phyloP scores from a whole-genome alignment of 2,329 filamentous ascomycete species.

The Claviceps sp. region DNA sequence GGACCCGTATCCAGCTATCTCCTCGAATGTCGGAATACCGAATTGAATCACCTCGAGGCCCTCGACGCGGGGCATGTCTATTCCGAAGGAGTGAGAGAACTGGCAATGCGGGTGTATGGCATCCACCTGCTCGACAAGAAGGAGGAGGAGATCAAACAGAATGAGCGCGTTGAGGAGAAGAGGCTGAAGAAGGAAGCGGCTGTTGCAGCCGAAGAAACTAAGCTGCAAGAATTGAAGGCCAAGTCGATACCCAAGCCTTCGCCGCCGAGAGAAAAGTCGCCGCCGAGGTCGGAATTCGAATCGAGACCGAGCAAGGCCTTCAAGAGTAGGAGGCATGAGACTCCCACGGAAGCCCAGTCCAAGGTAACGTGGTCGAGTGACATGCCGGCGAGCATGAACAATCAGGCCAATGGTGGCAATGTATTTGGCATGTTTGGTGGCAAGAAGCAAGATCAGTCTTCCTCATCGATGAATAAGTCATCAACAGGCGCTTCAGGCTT shows the following conservation, averaged over 20 bases:
- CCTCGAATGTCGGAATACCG: conserved; percentile 45
- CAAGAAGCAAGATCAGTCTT: neutral
- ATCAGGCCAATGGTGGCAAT: conserved; percentile 9
- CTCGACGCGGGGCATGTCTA: conserved; percentile 51
- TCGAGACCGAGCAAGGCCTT: neutral
- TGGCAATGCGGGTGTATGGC: conserved; percentile 34
- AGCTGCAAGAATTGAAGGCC: conserved; percentile 32
- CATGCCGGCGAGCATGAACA: conserved; percentile 11
- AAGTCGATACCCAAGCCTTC: conserved; percentile 31
- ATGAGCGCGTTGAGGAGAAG: conserved; percentile 32
- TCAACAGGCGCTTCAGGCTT: neutral
- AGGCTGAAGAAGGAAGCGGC: conserved; percentile 30
- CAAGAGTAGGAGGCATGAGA: conserved; percentile 9
- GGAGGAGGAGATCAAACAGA: conserved; percentile 27
- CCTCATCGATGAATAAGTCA: neutral
- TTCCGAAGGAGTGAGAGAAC: conserved; percentile 49
- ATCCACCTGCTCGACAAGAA: conserved; percentile 33
- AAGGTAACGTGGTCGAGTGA: conserved; percentile 4
- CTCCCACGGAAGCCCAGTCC: conserved; percentile 2
- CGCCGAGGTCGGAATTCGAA: neutral
- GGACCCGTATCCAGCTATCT: conserved; percentile 47
- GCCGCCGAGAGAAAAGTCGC: conserved; percentile 13
- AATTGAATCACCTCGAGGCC: conserved; percentile 49
- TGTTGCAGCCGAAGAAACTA: conserved; percentile 32
- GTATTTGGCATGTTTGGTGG: neutral